phyloP scores from a whole-genome alignment of 2,329 filamentous ascomycete genomes.

The Trichoderma sp. region DNA sequence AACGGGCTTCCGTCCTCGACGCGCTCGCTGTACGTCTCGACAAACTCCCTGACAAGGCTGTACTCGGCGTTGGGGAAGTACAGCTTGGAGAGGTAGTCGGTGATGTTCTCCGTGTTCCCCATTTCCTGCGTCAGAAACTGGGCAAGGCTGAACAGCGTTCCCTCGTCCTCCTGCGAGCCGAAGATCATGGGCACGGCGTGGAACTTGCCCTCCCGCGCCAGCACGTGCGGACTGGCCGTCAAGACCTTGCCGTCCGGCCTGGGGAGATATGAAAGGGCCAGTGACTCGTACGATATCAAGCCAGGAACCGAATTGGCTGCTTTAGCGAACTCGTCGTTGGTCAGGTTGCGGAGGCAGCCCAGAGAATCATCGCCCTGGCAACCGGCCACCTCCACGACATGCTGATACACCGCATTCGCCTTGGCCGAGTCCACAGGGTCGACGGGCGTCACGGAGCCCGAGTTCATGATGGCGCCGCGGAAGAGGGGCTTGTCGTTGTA shows the following conservation, averaged over 20 bases:
- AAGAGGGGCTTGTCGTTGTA: slow-evolving; percentile 78
- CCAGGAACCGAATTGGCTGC: slow-evolving; percentile 72
- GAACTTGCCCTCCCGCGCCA: slow-evolving; percentile 54
- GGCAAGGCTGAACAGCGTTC: slow-evolving; percentile 72
- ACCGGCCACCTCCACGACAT: slow-evolving; percentile 60
- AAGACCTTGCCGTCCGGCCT: slow-evolving; percentile 69
- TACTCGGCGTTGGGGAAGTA: slow-evolving; percentile 63
- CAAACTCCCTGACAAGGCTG: slow-evolving; percentile 55
- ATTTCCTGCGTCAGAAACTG: slow-evolving; percentile 58
- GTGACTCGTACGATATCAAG: slow-evolving; percentile 65
- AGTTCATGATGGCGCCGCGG: slow-evolving; percentile 77
- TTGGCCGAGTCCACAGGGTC: slow-evolving; percentile 66
- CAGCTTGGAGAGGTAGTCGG: slow-evolving; percentile 61
- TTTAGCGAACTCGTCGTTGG: slow-evolving; percentile 62
- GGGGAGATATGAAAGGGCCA: slow-evolving; percentile 73
- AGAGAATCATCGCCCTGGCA: slow-evolving; percentile 64
- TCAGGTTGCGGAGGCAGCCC: slow-evolving; percentile 63
- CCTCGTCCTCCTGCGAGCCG: slow-evolving; percentile 79
- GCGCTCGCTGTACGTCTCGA: slow-evolving; percentile 62
- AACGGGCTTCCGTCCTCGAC: slow-evolving; percentile 68
- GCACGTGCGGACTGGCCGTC: slow-evolving; percentile 62
- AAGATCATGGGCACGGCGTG: slow-evolving; percentile 57
- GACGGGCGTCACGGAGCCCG: slow-evolving; percentile 63
- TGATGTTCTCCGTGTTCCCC: slow-evolving; percentile 60
- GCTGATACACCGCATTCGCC: slow-evolving; percentile 65